Evolutionary conservation across 345 rosid genomes (phyloP), one percentile per base, ranked within the genome.

Genomic region (Euphorbia peplus): DNA sequence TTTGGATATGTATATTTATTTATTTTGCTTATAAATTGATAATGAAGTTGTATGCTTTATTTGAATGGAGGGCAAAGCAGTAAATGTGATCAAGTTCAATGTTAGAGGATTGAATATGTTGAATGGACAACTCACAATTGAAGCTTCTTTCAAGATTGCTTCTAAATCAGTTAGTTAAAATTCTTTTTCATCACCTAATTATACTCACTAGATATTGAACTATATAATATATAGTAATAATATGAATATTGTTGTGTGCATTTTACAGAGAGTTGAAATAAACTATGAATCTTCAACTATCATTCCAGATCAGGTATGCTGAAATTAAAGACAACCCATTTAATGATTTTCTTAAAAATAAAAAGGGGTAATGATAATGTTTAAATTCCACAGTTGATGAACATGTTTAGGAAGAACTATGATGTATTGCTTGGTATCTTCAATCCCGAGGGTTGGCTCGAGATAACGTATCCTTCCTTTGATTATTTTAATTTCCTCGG

Each of bases 41-140:
- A n/a, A n/a, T n/a, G n/a, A n/a, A n/a, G n/a, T n/a, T n/a, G n/a
- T n/a, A n/a, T n/a, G n/a, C n/a, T n/a, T n/a, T n/a, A n/a, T n/a
- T n/a, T n/a, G 64, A 79, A 82, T 82, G 77, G 85, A 91, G 98
- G 90, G 93, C 54, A 91, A 91, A 88, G 95, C 96, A 71, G 91
- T 86, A 59, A 89, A 91, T 67, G 86, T 91, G 78, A 88, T 93
- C 66, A 83, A 88, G 82, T 93, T 93, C 83, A 85, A 83, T 72
- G 96, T 82, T 22, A 83, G 87, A 53, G 98, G 96, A 62, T 53
- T 91, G 77, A 91, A 78, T 73, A 54, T 88, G 78, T 80, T 82
- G 48, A 86, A 83, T 42, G 97, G 97, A 69, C 78, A 89, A 74
- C 87, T 93, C 42, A 87, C 76, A 26, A 91, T 93, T 73, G 86